Percentiles rank a stretch among this genome's conserved stretches.
These are phyloP conservation scores for Hygrocybe punicea DNA, from an alignment of 768 basidiomycete genomes.

Conservation along the genomic window DNA sequence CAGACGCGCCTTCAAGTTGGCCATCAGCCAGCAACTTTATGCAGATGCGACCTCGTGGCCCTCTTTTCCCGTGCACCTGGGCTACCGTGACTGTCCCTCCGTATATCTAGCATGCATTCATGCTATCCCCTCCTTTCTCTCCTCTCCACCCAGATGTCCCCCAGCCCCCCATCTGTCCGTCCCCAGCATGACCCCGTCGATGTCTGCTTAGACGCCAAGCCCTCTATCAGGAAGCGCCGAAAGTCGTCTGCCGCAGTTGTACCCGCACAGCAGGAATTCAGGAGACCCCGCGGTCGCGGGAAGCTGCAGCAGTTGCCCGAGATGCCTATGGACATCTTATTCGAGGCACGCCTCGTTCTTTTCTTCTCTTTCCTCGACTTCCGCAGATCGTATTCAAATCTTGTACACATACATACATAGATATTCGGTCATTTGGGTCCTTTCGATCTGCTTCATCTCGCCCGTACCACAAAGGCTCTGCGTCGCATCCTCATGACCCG, in stretches of 20 bases:
- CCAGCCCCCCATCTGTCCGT: too few relatives aligned
- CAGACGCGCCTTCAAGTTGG: too few relatives aligned
- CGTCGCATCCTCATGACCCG: slow-evolving; percentile 45
- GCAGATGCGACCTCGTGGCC: too few relatives aligned
- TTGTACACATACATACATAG: slow-evolving; percentile 36
- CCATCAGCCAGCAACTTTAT: too few relatives aligned
- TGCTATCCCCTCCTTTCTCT: too few relatives aligned
- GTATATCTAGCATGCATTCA: too few relatives aligned
- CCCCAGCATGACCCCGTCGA: too few relatives aligned
- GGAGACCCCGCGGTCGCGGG: neutral
- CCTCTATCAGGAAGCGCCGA: neutral
- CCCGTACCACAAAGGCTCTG: slow-evolving; percentile 50
- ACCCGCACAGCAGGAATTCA: neutral
- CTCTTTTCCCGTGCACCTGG: too few relatives aligned
- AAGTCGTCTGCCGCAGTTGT: neutral
- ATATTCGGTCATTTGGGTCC: slow-evolving; percentile 52
- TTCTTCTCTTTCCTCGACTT: too few relatives aligned
- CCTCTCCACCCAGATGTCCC: too few relatives aligned
- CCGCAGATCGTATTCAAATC: too few relatives aligned
- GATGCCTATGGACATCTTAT: slow-evolving; percentile 14
- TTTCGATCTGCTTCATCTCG: slow-evolving; percentile 47
- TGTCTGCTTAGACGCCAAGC: neutral
- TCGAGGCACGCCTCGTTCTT: slow-evolving; percentile 1
- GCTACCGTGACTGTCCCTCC: too few relatives aligned
- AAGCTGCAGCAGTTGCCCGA: slow-evolving; percentile 9